These are phyloP conservation scores for Tremella mesenterica DNA, from an alignment of 768 basidiomycete species.

Conservation along the genomic window DNA sequence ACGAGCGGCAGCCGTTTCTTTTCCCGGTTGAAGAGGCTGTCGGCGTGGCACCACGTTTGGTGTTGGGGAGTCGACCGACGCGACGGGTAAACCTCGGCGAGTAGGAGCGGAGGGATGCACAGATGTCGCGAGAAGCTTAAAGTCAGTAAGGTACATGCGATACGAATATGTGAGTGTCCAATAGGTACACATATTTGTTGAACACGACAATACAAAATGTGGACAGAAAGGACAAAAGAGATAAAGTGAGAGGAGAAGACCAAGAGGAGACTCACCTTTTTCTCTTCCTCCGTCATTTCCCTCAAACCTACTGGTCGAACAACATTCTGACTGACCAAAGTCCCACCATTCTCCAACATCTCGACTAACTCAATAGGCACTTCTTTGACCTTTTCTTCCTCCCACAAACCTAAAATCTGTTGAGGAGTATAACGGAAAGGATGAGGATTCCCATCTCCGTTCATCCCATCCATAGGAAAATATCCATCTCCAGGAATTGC, in stretches of 20 bases:
- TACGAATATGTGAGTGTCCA: too few relatives aligned
- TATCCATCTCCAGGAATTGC: conserved; percentile 25
- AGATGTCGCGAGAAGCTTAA: conserved; percentile 67
- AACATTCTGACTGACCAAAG: conserved; percentile 54
- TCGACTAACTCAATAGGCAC: conserved; percentile 68
- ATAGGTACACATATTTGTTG: too few relatives aligned
- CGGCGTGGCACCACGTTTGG: conserved; percentile 4
- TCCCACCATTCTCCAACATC: conserved; percentile 39
- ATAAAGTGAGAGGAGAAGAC: conserved; percentile 4
- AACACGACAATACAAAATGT: too few relatives aligned
- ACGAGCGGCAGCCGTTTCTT: background rate
- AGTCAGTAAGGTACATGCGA: conserved; percentile 10
- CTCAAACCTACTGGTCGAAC: conserved; percentile 65
- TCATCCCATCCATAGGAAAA: conserved; percentile 21
- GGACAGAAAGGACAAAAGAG: background rate
- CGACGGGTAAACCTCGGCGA: conserved; percentile 7
- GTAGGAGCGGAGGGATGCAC: conserved; percentile 73
- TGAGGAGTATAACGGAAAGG: conserved; percentile 40
- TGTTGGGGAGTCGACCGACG: background rate
- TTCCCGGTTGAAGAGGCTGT: conserved; percentile 1
- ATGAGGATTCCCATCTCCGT: conserved; percentile 15
- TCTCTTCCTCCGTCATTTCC: conserved; percentile 74
- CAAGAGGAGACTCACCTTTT: conserved; percentile 59
- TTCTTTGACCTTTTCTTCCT: conserved; percentile 55
- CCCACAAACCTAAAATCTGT: conserved; percentile 35